These are phyloP conservation scores for Neonectria coccinea DNA, from an alignment of 2,329 filamentous ascomycete species.

Conservation along the genomic window DNA sequence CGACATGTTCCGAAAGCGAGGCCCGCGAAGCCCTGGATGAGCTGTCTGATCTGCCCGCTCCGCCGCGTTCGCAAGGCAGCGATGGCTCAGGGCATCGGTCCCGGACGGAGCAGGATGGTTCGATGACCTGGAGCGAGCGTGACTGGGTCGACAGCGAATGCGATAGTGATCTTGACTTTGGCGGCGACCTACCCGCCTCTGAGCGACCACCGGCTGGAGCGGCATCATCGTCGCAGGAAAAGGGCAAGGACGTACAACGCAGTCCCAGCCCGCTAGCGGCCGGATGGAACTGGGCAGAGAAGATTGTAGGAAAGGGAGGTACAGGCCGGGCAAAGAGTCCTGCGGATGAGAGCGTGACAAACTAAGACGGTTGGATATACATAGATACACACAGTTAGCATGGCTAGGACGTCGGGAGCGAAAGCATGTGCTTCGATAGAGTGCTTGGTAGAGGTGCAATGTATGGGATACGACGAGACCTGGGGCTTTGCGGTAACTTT, in stretches of 20 bases:
- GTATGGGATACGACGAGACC: background rate
- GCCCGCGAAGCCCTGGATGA: slow-evolving; percentile 55
- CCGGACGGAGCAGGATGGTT: slow-evolving; percentile 58
- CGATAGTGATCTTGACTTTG: slow-evolving; percentile 46
- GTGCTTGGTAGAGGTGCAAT: slow-evolving; percentile 16
- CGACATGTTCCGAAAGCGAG: slow-evolving; percentile 46
- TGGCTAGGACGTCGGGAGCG: background rate
- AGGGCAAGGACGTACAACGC: slow-evolving; percentile 36
- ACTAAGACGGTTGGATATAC: slow-evolving; percentile 24
- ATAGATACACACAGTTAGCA: slow-evolving; percentile 3
- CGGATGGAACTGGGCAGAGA: slow-evolving; percentile 66
- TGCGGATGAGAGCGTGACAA: slow-evolving; percentile 30
- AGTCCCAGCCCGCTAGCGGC: slow-evolving; percentile 44
- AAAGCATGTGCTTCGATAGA: slow-evolving; percentile 14
- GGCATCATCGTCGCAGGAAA: slow-evolving; percentile 21
- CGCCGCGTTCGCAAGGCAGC: slow-evolving; percentile 39
- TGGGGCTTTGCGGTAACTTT: background rate
- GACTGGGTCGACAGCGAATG: slow-evolving; percentile 42
- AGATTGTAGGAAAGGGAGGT: slow-evolving; percentile 61
- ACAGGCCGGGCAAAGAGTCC: slow-evolving; percentile 47
- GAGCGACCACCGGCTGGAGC: slow-evolving; percentile 22
- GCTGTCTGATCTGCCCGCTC: slow-evolving; percentile 58
- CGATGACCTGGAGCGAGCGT: slow-evolving; percentile 70
- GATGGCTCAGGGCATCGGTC: slow-evolving; percentile 34
- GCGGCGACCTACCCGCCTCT: slow-evolving; percentile 37